A percentile compares a stretch with the other conserved stretches of the same genome.
phyloP scores from a whole-genome alignment of 2,329 filamentous ascomycete species.

The Aspergillus uvarum region DNA sequence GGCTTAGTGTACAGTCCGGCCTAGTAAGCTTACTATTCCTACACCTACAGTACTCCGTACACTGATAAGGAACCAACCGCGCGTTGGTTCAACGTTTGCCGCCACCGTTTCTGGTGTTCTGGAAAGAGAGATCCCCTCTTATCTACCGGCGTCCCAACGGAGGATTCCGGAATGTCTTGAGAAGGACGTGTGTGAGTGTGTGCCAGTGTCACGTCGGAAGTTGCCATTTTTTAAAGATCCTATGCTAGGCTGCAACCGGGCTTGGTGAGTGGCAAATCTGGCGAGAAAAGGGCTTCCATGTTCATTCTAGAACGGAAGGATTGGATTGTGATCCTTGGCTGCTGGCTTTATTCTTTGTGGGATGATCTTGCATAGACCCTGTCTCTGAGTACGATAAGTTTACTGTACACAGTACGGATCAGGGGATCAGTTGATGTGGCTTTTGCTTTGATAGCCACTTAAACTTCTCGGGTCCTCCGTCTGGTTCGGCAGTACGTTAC shows the following conservation, averaged over 20 bases:
- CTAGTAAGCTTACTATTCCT: not conserved
- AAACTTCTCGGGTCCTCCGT: too few relatives aligned
- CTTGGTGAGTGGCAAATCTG: not conserved
- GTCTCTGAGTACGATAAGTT: too few relatives aligned
- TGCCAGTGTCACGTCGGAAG: not conserved
- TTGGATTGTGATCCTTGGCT: not conserved
- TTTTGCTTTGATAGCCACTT: not conserved
- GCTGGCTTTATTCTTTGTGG: too few relatives aligned
- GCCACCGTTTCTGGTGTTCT: not conserved
- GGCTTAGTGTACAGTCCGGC: too few relatives aligned
- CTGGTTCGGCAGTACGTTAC: too few relatives aligned
- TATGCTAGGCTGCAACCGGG: not conserved
- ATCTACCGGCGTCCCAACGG: not conserved
- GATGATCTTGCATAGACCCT: too few relatives aligned
- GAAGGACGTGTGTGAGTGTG: not conserved
- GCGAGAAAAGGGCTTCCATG: constrained; percentile 2
- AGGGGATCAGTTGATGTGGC: constrained; percentile 3
- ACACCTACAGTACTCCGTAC: not conserved
- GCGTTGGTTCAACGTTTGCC: too few relatives aligned
- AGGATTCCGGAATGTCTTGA: not conserved
- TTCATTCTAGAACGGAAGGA: constrained; percentile 3
- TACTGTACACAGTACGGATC: not conserved
- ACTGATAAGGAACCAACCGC: not conserved
- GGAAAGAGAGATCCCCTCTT: too few relatives aligned
- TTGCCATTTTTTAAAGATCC: not conserved